Base-by-base conservation (phyloP, 1,284 basidiomycete species). In the Phylloboletellus chloephorus region DNA sequence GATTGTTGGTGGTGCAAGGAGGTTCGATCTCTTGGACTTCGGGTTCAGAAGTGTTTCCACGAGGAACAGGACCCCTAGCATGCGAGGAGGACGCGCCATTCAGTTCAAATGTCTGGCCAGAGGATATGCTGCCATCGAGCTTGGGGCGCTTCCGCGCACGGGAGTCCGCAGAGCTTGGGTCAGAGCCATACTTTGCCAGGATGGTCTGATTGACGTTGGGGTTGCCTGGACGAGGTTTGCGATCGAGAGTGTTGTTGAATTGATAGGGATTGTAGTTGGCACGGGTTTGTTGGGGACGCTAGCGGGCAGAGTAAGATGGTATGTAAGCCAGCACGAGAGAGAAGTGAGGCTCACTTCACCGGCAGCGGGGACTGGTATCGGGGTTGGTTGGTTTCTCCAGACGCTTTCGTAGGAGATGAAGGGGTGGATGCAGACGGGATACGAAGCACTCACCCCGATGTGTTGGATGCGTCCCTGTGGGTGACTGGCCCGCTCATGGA, bases 401-500 rank as follows among this genome's bases (percentile, higher is more conserved):
- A 0, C 4, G 5, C 1, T 1, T 41, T 42, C 53, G 24, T 31
- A 41, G 39, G 28, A 37, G 25, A 33, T 54, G 36, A 44, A 24
- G 13, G 26, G 13, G 37, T 32, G 36, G 36, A 37, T 20, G 33
- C 30, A 28, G 17, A 43, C 37, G 5, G 24, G 19, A 26, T 23
- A 22, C 17, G 15, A 38, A 23, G 13, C 5, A 47, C 59, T 46
- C 39, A 55, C 62, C 21, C n/a, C 5, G 47, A 43, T 21, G 34
- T 15, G 35, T 31, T 44, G 10, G 64, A 66, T 31, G 63, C 64
- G 30, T 63, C 63, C 50, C 61, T 65, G 31, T 44, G 39, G 49
- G 52, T 60, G 31, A 38, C 31, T 41, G 54, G 48, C 5, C 16
- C 37, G 23, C 42, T 11, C 13, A 22, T 9, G 3, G 45, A 31